Evolutionary conservation across 2,329 filamentous ascomycete species (phyloP).

Genomic region (Penicillium crustosum): DNA sequence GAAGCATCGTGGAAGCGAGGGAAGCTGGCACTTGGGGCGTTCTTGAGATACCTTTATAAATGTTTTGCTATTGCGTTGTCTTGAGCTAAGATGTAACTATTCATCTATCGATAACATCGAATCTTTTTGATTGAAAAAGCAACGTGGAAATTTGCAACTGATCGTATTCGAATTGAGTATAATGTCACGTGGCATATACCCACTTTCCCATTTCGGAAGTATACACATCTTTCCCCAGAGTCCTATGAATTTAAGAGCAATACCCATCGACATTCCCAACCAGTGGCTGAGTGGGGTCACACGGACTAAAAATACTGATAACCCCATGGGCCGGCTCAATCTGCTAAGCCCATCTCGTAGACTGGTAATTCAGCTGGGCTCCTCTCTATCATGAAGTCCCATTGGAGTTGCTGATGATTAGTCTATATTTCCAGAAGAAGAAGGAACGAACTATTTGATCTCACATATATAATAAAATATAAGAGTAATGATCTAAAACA

Average conservation of each 20-base stretch:
- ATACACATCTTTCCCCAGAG: neutral
- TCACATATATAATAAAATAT: too few relatives aligned
- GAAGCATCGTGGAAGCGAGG: neutral
- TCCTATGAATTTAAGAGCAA: neutral
- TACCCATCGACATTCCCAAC: too few relatives aligned
- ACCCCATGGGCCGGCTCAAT: too few relatives aligned
- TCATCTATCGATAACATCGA: constrained; percentile 7
- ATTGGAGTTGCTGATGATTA: too few relatives aligned
- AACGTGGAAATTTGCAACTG: neutral
- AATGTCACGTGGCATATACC: neutral
- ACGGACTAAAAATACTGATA: too few relatives aligned
- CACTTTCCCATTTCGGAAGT: neutral
- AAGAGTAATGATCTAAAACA: too few relatives aligned
- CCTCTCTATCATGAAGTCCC: too few relatives aligned
- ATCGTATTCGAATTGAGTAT: neutral
- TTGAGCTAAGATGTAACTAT: constrained; percentile 1
- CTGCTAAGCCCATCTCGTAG: too few relatives aligned
- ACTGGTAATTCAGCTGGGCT: too few relatives aligned
- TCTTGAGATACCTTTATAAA: constrained; percentile 12
- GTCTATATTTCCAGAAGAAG: too few relatives aligned
- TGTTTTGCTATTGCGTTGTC: constrained; percentile 8
- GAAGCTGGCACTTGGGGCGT: constrained; percentile 14
- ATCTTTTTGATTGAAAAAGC: neutral
- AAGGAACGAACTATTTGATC: too few relatives aligned
- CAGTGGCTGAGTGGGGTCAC: too few relatives aligned